Base-by-base conservation (phyloP, 495 filamentous ascomycete genomes). In the Lindgomyces ingoldianus region DNA sequence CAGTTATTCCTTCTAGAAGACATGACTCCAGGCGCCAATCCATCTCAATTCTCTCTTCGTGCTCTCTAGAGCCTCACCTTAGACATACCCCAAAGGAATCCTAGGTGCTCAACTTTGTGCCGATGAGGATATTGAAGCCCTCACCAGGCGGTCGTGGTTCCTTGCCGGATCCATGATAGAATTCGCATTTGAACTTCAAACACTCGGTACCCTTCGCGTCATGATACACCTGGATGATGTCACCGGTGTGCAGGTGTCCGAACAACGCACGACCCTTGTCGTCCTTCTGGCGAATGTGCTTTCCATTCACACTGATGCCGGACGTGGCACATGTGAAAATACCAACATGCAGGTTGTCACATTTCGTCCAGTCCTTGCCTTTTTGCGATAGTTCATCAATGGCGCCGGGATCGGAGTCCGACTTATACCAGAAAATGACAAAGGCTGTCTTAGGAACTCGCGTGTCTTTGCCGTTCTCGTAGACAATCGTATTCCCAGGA, bases 401-500 rank as follows among this genome's bases (percentile, higher is more conserved):
- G 1, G 78, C 72, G 18, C 88, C 85, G 62, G 89, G 85, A 1
- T 81, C 82, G 0, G 39, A 30, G 29, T 41, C 33, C 9, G 82
- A 80, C 24, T 83, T 84, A 82, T 86, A 91, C 66, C 92, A 85
- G 16, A 87, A 79, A 54, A 97, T 80, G 65, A 88, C 86, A 67
- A 95, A 82, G n/a, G 87, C 91, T 56, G 85, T 85, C 68, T 91
- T 91, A 4, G 92, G 90, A 29, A 97, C 85, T 21, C 84, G 87
- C 3, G 77, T 81, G 62, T 96, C 89, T 52, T 74, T 70, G 27
- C 69, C 73, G 27, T 83, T 76, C 1, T 83, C 73, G 68, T 91
- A 87, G 27, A 84, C 74, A 54, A 87, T 73, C 14, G 85, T 89
- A 54, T 88, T 89, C 18, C 74, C 71, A 0, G 68, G 73, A 0